Conservation (phyloP, 257 asterid species). For the Solanum clarkiae region DNA sequence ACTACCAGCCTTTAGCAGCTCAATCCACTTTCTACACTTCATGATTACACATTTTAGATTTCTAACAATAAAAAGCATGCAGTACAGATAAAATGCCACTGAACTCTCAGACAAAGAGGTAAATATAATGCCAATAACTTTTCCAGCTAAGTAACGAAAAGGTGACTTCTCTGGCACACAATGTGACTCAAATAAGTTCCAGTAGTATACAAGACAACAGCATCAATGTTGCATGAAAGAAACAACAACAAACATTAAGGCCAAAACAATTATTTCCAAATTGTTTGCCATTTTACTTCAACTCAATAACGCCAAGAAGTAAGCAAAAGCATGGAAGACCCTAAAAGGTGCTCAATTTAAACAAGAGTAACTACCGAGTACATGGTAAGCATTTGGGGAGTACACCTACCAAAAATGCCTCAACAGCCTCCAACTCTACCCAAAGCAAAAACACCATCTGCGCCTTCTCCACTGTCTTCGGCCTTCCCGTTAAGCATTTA, state of each 20-base stretch:
- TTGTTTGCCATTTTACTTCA: not conserved
- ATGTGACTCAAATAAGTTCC: not conserved
- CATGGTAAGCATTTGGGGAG: not conserved
- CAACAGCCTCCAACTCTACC: slow-evolving; percentile 97
- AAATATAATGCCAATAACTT: not conserved
- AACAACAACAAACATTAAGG: not conserved
- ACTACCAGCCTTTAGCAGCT: not conserved
- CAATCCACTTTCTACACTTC: not conserved
- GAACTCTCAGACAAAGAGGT: not conserved
- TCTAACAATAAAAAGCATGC: not conserved
- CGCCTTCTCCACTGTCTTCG: slow-evolving; percentile 96
- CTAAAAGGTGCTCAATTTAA: not conserved
- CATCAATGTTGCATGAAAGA: not conserved
- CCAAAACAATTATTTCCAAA: not conserved
- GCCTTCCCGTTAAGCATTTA: slow-evolving; percentile 91
- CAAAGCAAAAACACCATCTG: slow-evolving; percentile 77
- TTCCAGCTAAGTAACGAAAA: not conserved
- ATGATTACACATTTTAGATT: not conserved
- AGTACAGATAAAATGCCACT: not conserved
- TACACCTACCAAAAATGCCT: slow-evolving; percentile 71
- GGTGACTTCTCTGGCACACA: not conserved
- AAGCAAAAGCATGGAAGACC: not conserved
- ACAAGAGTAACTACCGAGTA: not conserved
- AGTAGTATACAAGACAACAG: not conserved
- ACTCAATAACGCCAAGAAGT: not conserved